Conservation (phyloP, 352 stramenopile species). For the Phytophthora gonapodyides region DNA sequence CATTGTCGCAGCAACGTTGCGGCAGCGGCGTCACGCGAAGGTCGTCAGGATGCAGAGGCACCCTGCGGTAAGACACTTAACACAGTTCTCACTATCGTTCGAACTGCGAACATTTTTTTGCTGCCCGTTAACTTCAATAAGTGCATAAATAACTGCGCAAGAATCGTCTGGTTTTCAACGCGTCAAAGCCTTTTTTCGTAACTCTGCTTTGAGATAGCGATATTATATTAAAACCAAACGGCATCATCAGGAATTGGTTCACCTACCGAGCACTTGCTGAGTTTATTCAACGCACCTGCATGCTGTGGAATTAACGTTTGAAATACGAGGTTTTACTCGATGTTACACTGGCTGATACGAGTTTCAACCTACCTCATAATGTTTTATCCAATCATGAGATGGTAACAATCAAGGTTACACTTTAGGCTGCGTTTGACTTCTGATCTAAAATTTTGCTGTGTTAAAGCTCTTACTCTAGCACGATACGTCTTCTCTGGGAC, state of each 20-base stretch:
- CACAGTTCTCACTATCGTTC: too few relatives aligned
- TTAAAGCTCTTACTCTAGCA: constrained; percentile 6
- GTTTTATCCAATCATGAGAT: constrained; percentile 1
- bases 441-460: constrained; percentile 8
- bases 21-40: too few relatives aligned
- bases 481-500: constrained; percentile 2
- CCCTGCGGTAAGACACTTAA: too few relatives aligned
- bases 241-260: constrained; percentile 2
- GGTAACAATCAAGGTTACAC: constrained; percentile 1
- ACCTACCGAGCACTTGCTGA: constrained; percentile 1
- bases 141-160: constrained; percentile 5
- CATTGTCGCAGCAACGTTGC: too few relatives aligned
- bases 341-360: background rate
- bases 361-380: background rate
- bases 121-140: constrained; percentile 1
- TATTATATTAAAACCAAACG: constrained; percentile 5
- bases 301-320: constrained; percentile 2
- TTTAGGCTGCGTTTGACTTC: background rate
- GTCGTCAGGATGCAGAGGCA: too few relatives aligned
- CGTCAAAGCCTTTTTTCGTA: constrained; percentile 8
- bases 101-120: background rate
- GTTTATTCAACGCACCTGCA: constrained; percentile 1
- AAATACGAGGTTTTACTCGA: constrained; percentile 7
- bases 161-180: constrained; percentile 3
- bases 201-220: background rate